Evolutionary conservation across 192 early-diverging fungal genomes (phyloP).

Genomic region (Coemansia javaensis): DNA sequence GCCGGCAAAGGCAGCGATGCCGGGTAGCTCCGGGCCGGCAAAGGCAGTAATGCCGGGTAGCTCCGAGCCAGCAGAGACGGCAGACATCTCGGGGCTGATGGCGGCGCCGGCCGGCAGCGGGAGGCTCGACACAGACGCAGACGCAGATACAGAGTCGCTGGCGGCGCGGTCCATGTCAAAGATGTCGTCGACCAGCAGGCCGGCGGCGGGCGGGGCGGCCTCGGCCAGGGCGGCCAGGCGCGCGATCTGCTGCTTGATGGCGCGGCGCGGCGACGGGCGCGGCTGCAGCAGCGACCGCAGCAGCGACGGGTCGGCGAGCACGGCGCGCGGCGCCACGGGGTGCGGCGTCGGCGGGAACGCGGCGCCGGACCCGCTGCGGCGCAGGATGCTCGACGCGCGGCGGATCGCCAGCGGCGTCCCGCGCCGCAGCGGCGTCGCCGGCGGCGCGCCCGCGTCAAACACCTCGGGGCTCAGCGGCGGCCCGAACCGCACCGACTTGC

Average conservation of each 20-base stretch:
- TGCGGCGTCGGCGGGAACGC: not conserved
- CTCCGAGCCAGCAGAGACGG: too few relatives aligned
- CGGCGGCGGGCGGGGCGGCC: not conserved
- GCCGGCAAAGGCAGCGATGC: too few relatives aligned
- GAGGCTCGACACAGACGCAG: not conserved
- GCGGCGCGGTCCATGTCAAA: slow-evolving; percentile 4
- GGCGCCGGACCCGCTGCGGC: not conserved
- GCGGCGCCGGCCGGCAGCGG: too few relatives aligned
- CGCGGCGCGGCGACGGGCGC: not conserved
- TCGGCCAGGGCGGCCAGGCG: not conserved
- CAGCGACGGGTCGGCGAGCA: not conserved
- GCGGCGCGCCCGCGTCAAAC: slow-evolving; percentile 53
- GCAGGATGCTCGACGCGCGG: slow-evolving; percentile 31
- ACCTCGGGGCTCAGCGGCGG: slow-evolving; percentile 58
- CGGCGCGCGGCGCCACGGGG: not conserved
- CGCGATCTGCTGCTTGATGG: not conserved
- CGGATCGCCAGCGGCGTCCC: slow-evolving; percentile 49
- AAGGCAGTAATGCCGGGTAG: too few relatives aligned
- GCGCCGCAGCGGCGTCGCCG: slow-evolving; percentile 53
- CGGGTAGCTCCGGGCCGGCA: not conserved
- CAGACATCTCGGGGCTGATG: too few relatives aligned
- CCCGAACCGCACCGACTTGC: slow-evolving; percentile 52
- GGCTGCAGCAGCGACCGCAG: slow-evolving; percentile 17
- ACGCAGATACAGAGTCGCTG: not conserved
- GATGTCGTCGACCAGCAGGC: slow-evolving; percentile 1